A percentile compares a stretch with the other conserved stretches of the same genome.
phyloP scores from a whole-genome alignment of 208 protist genomes.

The Acanthamoeba sp. region DNA sequence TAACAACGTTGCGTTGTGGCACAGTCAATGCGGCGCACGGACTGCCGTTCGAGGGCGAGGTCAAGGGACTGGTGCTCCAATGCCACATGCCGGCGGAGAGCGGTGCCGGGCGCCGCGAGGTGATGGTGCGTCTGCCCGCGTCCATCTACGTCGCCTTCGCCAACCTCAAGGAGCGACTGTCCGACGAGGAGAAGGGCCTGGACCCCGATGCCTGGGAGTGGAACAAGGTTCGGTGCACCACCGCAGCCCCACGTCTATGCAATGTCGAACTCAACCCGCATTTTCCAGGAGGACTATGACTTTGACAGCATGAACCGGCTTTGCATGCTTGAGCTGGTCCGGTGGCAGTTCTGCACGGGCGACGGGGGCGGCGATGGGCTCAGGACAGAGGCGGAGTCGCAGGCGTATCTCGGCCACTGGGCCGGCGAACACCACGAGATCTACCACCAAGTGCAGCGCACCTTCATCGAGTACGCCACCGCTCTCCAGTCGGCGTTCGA shows the following conservation, averaged over 20 bases:
- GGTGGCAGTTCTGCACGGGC: slow-evolving; percentile 3
- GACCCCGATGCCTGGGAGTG: slow-evolving; percentile 45
- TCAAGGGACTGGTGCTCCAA: not conserved
- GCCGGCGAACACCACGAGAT: not conserved
- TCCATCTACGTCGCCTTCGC: not conserved
- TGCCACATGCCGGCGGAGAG: not conserved
- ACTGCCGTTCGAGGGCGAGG: not conserved
- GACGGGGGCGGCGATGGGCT: not conserved
- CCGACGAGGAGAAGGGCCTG: not conserved
- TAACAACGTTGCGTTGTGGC: not conserved
- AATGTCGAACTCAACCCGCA: not conserved
- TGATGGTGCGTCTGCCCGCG: not conserved
- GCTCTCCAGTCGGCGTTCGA: not conserved
- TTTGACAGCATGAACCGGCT: slow-evolving; percentile 41
- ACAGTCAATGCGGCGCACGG: not conserved
- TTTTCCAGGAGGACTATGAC: slow-evolving; percentile 13
- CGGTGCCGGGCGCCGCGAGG: not conserved
- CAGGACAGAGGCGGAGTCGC: too few species aligned
- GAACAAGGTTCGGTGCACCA: not conserved
- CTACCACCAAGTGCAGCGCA: not conserved
- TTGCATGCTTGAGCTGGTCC: slow-evolving; percentile 5
- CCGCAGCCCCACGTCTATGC: not conserved
- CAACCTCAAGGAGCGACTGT: slow-evolving; percentile 17
- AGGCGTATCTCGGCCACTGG: not conserved
- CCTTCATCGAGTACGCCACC: not conserved